These are phyloP conservation scores for Halophytophthora polymorphica DNA, from an alignment of 352 stramenopile genomes.

Conservation along the genomic window DNA sequence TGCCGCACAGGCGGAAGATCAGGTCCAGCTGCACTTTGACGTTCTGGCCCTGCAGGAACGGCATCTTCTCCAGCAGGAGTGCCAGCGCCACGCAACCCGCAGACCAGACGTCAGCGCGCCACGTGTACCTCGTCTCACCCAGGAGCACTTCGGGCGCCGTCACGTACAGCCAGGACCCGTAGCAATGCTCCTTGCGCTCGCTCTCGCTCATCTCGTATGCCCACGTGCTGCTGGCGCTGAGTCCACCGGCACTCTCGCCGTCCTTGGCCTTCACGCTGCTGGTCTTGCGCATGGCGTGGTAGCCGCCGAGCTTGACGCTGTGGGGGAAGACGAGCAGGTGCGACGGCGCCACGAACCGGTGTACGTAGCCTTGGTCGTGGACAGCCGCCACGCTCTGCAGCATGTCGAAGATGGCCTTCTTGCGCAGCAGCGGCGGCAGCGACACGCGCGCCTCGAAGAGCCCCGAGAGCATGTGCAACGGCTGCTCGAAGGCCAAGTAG, in stretches of 20 bases:
- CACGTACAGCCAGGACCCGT: conserved; percentile 61
- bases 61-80: conserved; percentile 62
- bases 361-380: conserved; percentile 71
- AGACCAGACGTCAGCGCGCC: conserved; percentile 75
- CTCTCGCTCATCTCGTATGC: conserved; percentile 68
- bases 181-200: conserved; percentile 75
- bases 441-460: conserved; percentile 61
- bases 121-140: conserved; percentile 64
- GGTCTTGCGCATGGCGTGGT: conserved; percentile 62
- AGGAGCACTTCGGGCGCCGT: conserved; percentile 74
- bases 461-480: conserved; percentile 70
- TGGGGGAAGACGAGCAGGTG: conserved; percentile 76
- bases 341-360: conserved; percentile 67
- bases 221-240: conserved; percentile 12
- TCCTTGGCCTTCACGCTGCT: conserved; percentile 32
- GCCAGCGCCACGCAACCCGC: conserved; percentile 60
- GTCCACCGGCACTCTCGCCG: conserved; percentile 9
- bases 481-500: conserved; percentile 80
- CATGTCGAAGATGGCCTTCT: conserved; percentile 74
- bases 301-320: conserved; percentile 65
- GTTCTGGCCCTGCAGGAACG: conserved; percentile 63
- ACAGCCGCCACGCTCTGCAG: conserved; percentile 53
- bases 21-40: conserved; percentile 66
- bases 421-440: conserved; percentile 46
- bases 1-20: conserved; percentile 79